These are phyloP conservation scores for Mucor sp. DNA, from an alignment of 371 early-diverging fungal species.

Conservation along the genomic window DNA sequence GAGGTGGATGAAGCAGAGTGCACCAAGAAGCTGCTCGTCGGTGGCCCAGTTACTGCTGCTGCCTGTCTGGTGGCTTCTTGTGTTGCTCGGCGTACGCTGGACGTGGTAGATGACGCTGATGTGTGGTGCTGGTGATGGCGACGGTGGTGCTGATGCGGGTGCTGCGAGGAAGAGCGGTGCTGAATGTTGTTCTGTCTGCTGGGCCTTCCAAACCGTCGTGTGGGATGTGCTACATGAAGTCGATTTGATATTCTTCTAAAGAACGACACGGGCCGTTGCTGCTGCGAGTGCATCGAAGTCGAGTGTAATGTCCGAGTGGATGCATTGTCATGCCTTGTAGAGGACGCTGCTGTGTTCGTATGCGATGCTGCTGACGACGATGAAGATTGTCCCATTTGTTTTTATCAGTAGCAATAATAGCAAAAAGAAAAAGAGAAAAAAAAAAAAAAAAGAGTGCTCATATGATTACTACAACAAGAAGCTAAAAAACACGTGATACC, in stretches of 20 bases:
- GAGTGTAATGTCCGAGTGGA: constrained; percentile 30
- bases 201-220: constrained; percentile 10
- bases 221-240: constrained; percentile 15
- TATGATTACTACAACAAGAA: background rate
- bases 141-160: no score
- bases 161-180: no score
- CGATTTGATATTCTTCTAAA: constrained; percentile 23
- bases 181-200: background rate
- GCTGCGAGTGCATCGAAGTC: constrained; percentile 17
- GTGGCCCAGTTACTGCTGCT: constrained; percentile 25
- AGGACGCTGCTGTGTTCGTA: background rate
- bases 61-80: constrained; percentile 25
- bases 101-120: constrained; percentile 19
- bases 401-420: background rate
- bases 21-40: background rate
- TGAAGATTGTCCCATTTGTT: constrained; percentile 14
- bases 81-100: constrained; percentile 20
- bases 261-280: constrained; percentile 15
- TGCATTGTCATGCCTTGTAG: constrained; percentile 23
- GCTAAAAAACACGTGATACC: background rate
- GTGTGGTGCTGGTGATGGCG: background rate
- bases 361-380: constrained; percentile 8
- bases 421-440: background rate
- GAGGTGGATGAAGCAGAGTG: background rate
- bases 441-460: background rate